phyloP scores from a whole-genome alignment of 129 eudicot species.

The Tanacetum coccineum region DNA sequence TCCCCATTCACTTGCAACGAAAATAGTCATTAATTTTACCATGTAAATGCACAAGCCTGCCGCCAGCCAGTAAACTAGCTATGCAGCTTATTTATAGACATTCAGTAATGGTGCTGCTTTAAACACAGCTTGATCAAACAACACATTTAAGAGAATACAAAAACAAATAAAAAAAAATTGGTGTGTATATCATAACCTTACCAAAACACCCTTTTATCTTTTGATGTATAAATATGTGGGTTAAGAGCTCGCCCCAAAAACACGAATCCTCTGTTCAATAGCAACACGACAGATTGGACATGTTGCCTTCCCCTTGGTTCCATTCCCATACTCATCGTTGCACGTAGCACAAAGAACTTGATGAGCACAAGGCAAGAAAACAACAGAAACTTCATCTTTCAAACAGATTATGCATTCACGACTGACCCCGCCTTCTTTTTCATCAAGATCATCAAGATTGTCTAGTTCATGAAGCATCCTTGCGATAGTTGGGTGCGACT shows the following conservation, averaged over 20 bases:
- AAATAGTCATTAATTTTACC: slow-evolving; percentile 4
- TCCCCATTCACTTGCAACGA: background rate
- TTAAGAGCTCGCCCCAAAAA: slow-evolving; percentile 75
- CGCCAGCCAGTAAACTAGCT: slow-evolving; percentile 16
- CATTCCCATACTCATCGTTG: slow-evolving; percentile 67
- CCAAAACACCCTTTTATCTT: slow-evolving; percentile 5
- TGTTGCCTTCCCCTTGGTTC: slow-evolving; percentile 64
- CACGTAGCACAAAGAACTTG: slow-evolving; percentile 77
- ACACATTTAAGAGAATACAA: slow-evolving; percentile 6
- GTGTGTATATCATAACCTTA: slow-evolving; percentile 23
- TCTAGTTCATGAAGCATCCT: slow-evolving; percentile 64
- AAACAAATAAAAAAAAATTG: slow-evolving; percentile 14
- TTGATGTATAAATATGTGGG: background rate
- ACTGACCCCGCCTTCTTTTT: slow-evolving; percentile 37
- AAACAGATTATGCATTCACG: slow-evolving; percentile 74
- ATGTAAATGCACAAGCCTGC: slow-evolving; percentile 20
- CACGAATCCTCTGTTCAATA: slow-evolving; percentile 85
- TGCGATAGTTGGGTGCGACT: slow-evolving; percentile 45
- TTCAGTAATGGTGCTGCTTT: slow-evolving; percentile 17
- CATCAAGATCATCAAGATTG: slow-evolving; percentile 44
- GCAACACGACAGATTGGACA: slow-evolving; percentile 77
- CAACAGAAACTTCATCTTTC: slow-evolving; percentile 93
- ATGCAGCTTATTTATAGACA: slow-evolving; percentile 44
- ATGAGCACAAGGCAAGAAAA: slow-evolving; percentile 94
- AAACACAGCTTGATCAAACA: slow-evolving; percentile 18